A percentile compares a stretch with the other conserved stretches of the same genome.
Conservation (phyloP, 1,284 basidiomycete species). For the Neotropicomus parvogracilis region DNA sequence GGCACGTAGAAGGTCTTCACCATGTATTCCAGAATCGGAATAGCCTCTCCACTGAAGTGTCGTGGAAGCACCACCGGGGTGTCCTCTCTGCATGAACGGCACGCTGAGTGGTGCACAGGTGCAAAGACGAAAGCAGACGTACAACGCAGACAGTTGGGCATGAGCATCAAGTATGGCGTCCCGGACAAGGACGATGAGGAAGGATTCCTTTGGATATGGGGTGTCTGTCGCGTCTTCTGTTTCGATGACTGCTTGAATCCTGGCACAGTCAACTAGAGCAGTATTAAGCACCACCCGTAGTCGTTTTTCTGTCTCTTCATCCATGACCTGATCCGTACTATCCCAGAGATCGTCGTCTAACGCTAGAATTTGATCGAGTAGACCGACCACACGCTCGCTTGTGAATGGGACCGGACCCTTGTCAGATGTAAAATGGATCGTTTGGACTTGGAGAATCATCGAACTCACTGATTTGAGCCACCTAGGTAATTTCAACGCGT, state of each 20-base stretch:
- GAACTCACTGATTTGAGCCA: conserved; percentile 9
- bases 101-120: neutral
- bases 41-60: conserved; percentile 6
- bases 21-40: conserved; percentile 10
- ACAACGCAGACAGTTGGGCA: no score
- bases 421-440: neutral
- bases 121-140: no score
- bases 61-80: conserved; percentile 8
- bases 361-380: neutral
- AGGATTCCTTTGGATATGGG: conserved; percentile 8
- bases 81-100: conserved; percentile 2
- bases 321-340: neutral
- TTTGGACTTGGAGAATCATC: neutral
- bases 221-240: neutral
- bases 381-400: neutral
- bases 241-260: conserved; percentile 10
- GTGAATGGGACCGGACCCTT: conserved; percentile 1
- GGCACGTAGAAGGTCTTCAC: conserved; percentile 1
- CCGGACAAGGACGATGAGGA: conserved; percentile 7
- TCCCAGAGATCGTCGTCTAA: conserved; percentile 7
- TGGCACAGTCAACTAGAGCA: conserved; percentile 5
- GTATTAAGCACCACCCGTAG: conserved; percentile 1
- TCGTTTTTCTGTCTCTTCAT: neutral
- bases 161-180: conserved; percentile 1
- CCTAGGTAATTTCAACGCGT: conserved; percentile 2